phyloP scores from a whole-genome alignment of 1,284 basidiomycete species.

The Apiotrichum porosum region DNA sequence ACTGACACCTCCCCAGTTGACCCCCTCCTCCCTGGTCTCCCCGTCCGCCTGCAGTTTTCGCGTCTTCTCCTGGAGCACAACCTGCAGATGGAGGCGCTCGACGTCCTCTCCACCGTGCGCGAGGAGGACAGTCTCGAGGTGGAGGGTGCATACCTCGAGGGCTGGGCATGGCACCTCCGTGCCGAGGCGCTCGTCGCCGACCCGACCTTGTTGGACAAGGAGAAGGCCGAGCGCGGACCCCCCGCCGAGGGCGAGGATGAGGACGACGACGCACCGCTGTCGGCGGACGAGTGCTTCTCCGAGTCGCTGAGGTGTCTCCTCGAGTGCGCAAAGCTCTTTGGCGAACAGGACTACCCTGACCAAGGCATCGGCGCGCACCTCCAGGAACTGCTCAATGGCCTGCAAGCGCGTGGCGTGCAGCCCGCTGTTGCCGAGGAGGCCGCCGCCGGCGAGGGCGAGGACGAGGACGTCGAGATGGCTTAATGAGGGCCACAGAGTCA shows the following conservation, averaged over 20 bases:
- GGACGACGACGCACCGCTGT: conserved; percentile 54
- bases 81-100: conserved; percentile 64
- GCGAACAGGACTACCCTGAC: conserved; percentile 68
- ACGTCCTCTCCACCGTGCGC: conserved; percentile 73
- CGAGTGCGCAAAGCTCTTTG: conserved; percentile 71
- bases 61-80: conserved; percentile 77
- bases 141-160: conserved; percentile 92
- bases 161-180: conserved; percentile 80
- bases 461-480: conserved; percentile 60
- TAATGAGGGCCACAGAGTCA: conserved; percentile 38
- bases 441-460: conserved; percentile 49
- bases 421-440: conserved; percentile 57
- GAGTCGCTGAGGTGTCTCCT: conserved; percentile 77
- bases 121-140: conserved; percentile 79
- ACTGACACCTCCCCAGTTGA: conserved; percentile 56
- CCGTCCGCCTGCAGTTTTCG: conserved; percentile 68
- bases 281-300: conserved; percentile 72
- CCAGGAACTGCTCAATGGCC: conserved; percentile 63
- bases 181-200: conserved; percentile 41
- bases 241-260: conserved; percentile 43
- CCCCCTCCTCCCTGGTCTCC: conserved; percentile 65
- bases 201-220: conserved; percentile 14
- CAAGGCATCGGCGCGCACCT: conserved; percentile 72
- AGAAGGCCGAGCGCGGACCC: background rate
- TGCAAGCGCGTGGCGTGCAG: conserved; percentile 66